Evolutionary conservation across 2,329 filamentous ascomycete genomes (phyloP).

Genomic region (Nigrospora oryzae): DNA sequence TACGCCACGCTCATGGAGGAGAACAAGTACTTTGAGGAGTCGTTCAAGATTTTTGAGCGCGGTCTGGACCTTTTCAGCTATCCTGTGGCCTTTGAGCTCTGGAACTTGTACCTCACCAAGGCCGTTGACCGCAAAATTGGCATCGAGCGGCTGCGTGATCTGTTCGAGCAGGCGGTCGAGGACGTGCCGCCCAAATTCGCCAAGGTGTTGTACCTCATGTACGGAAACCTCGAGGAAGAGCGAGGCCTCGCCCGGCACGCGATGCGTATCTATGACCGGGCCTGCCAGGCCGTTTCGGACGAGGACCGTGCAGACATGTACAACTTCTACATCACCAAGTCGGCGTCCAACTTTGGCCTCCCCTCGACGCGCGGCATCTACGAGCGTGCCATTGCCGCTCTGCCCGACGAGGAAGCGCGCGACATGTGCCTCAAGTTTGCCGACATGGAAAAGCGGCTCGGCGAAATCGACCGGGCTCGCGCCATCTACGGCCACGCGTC

Average conservation of each 20-base stretch:
- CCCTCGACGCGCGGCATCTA: conserved; percentile 94
- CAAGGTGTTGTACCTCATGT: conserved; percentile 95
- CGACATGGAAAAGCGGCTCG: conserved; percentile 86
- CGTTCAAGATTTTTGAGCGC: conserved; percentile 95
- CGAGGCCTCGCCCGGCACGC: conserved; percentile 88
- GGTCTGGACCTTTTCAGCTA: conserved; percentile 98
- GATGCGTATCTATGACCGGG: conserved; percentile 98
- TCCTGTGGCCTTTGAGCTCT: conserved; percentile 94
- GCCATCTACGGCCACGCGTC: conserved; percentile 95
- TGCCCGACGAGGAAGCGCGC: conserved; percentile 87
- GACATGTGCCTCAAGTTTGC: conserved; percentile 99
- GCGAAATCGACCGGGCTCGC: conserved; percentile 88
- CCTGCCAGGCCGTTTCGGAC: conserved; percentile 87
- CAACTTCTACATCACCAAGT: conserved; percentile 99
- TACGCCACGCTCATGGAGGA: conserved; percentile 95
- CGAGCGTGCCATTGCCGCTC: conserved; percentile 86
- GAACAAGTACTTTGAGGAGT: conserved; percentile 91
- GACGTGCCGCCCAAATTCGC: conserved; percentile 93
- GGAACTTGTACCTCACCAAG: conserved; percentile 97
- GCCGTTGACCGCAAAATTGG: conserved; percentile 93
- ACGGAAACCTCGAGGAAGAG: conserved; percentile 94
- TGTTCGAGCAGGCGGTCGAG: conserved; percentile 96
- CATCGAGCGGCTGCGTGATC: conserved; percentile 85
- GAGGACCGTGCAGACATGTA: conserved; percentile 97
- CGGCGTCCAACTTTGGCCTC: conserved; percentile 92